Base-by-base conservation (phyloP, 2,329 filamentous ascomycete genomes). In the Podosphaera xanthii region DNA sequence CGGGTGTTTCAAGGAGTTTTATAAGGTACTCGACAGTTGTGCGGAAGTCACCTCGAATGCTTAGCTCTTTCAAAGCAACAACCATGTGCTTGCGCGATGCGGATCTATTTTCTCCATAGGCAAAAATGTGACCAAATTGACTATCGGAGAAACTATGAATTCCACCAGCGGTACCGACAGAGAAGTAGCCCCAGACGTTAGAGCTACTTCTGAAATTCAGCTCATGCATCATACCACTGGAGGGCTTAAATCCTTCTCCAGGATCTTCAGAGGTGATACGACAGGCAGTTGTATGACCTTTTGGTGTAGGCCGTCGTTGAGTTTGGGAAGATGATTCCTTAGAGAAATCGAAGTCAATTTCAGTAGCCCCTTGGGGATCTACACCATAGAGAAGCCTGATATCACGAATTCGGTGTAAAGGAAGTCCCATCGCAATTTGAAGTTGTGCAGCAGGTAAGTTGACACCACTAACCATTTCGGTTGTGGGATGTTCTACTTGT, bases 181-280 rank as follows among this genome's bases (percentile, higher is more conserved):
- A 98, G 82, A 98, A 98, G 75, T 98, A 98, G 78, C 92, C 92
- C 92, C 92, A 98, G 60, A 97, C 92, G 66, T 98, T 98, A 63
- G 92, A 97, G 71, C 89, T 95, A 76, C 86, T 94, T 70, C 92
- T 82, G 82, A 98, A 98, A 78, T 98, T 98, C 69, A 98, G 77
- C 70, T 98, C 92, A 76, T 97, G 92, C 82, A 98, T 94, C 58
- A 91, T 94, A 82, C 92, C 92, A 69, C 91, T 94, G 53, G 92
- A 98, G 60, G 92, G 92, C 80, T 98, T 98, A 82, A 98, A 98
- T 58, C 92, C 92, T 77, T 98, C 92, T 68, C 94, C 92, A 8
- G 92, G 92, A 71, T 98, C 92, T 72, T 98, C 92, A 0, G 92
- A 98, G 34, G 92, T 98, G 74, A 98, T 98, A 81, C 92, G 88